A percentile compares a stretch with the other conserved stretches of the same genome.
Evolutionary conservation across 345 rosid species (phyloP).

Genomic region (Euphorbia peplus): DNA sequence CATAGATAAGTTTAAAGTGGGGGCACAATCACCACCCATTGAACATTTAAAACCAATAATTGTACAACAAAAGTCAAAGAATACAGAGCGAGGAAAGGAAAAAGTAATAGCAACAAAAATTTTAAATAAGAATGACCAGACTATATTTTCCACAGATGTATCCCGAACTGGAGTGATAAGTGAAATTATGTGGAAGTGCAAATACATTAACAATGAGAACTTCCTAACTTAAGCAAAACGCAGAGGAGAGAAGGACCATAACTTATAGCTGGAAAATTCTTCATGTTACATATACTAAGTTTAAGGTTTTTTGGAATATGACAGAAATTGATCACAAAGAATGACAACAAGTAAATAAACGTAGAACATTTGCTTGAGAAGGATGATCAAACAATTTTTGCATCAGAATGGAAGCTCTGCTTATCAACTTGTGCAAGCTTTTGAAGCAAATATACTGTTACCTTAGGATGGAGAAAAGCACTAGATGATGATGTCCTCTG

Average conservation of each 20-base stretch:
- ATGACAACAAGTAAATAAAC: no score
- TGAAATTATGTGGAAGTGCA: not conserved
- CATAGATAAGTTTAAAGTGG: not conserved
- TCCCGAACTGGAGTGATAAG: no score
- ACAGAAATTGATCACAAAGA: no score
- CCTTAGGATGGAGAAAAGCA: no score
- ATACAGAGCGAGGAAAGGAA: not conserved
- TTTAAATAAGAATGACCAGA: not conserved
- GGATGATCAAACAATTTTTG: no score
- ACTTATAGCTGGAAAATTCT: not conserved
- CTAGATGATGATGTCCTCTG: no score
- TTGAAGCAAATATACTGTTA: no score
- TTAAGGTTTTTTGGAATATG: no score
- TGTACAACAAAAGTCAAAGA: not conserved
- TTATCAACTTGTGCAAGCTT: no score
- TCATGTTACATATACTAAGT: not conserved
- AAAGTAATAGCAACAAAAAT: not conserved
- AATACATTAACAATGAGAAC: not conserved
- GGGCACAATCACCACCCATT: not conserved
- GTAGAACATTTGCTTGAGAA: no score
- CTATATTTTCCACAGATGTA: not conserved
- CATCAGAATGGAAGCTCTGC: no score
- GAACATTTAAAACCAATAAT: not conserved
- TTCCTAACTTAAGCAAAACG: not conserved
- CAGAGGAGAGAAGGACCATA: no score